Evolutionary conservation across 202 grass and related monocot genomes (phyloP).

Genomic region (Carex sylvatica): DNA sequence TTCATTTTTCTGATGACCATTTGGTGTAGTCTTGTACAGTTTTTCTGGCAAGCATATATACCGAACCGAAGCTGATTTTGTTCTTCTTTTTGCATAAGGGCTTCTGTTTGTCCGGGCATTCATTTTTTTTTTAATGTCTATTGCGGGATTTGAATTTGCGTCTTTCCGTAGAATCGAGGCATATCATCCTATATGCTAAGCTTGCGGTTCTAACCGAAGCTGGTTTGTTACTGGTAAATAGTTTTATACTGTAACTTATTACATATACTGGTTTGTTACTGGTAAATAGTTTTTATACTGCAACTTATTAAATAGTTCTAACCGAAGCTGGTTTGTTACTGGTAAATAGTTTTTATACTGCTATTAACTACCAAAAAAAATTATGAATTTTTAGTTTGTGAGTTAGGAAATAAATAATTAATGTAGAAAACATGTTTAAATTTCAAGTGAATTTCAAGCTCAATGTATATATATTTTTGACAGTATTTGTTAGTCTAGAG

Average conservation of each 20-base stretch:
- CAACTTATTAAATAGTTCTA: too few species aligned
- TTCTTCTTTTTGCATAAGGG: too few species aligned
- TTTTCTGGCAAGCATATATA: not conserved
- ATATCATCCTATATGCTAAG: too few species aligned
- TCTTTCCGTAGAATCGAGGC: too few species aligned
- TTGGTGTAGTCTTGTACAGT: not conserved
- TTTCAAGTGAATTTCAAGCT: not conserved
- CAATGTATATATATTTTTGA: not conserved
- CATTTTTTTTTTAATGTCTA: too few species aligned
- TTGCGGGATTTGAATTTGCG: too few species aligned
- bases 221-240: not conserved
- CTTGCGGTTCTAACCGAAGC: too few species aligned
- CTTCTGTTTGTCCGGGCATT: too few species aligned
- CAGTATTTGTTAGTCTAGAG: not conserved
- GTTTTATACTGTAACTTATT: too few species aligned
- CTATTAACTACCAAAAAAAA: not conserved
- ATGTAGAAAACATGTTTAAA: not conserved
- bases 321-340: not conserved
- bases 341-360: not conserved
- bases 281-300: not conserved
- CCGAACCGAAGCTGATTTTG: too few species aligned
- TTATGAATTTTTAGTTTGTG: not conserved
- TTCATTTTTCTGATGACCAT: not conserved
- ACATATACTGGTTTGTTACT: not conserved
- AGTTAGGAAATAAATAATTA: not conserved